These are phyloP conservation scores for Diaporthe humulicola DNA, from an alignment of 2,329 filamentous ascomycete genomes.

Conservation along the genomic window DNA sequence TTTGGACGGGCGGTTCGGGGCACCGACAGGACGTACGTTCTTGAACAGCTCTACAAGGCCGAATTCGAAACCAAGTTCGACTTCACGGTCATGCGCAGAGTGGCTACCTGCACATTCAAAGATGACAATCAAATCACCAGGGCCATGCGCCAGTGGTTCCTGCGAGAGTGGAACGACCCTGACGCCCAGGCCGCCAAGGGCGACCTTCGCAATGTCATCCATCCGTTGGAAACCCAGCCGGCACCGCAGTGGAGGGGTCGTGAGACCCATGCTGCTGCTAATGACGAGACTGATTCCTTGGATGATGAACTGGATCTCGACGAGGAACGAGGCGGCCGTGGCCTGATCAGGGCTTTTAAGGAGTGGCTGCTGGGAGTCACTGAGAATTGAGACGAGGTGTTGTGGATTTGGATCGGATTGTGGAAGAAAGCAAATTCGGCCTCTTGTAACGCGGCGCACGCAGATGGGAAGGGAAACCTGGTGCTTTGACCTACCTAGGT, in stretches of 20 bases:
- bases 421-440: too few species aligned
- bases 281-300: background rate
- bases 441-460: background rate
- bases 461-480: background rate
- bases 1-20: background rate
- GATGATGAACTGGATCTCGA: background rate
- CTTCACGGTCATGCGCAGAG: background rate
- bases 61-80: background rate
- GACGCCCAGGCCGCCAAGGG: background rate
- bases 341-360: background rate
- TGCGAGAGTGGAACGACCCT: constrained; percentile 6
- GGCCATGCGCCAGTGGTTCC: constrained; percentile 4
- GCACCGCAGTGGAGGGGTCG: background rate
- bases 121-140: background rate
- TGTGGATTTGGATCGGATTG: background rate
- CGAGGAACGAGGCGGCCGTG: background rate
- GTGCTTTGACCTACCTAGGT: background rate
- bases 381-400: background rate
- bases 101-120: background rate
- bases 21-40: background rate
- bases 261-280: background rate
- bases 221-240: background rate
- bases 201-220: background rate
- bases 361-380: background rate
- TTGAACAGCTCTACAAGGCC: background rate